Evolutionary conservation across 768 basidiomycete species (phyloP).

Genomic region (Tulasnella sp.): DNA sequence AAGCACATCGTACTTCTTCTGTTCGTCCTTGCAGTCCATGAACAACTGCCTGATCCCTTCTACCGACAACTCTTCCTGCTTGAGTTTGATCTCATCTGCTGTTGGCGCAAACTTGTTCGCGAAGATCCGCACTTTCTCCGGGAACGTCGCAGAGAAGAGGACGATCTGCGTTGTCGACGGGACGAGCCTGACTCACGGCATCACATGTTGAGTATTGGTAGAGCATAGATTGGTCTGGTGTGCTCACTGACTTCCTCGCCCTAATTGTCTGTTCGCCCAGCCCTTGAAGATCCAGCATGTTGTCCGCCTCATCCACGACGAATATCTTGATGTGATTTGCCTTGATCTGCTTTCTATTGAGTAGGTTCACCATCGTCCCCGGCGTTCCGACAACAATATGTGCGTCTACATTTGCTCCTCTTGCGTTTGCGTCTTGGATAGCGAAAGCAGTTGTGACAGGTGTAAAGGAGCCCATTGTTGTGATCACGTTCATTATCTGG

Average conservation of each 20-base stretch:
- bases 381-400: constrained; percentile 95
- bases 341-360: constrained; percentile 69
- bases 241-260: constrained; percentile 71
- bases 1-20: constrained; percentile 91
- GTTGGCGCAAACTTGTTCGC: constrained; percentile 86
- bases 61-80: constrained; percentile 86
- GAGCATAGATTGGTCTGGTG: too few species aligned
- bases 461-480: constrained; percentile 92
- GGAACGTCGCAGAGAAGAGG: constrained; percentile 97
- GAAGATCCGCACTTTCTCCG: constrained; percentile 83
- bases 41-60: constrained; percentile 95
- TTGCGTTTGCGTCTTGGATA: constrained; percentile 58
- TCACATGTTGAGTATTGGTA: too few species aligned
- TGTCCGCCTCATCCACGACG: constrained; percentile 96
- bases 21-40: constrained; percentile 87
- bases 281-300: constrained; percentile 93
- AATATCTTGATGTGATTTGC: constrained; percentile 75
- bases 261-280: constrained; percentile 86
- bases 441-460: constrained; percentile 89
- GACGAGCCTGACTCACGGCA: constrained; percentile 6
- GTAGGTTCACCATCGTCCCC: constrained; percentile 84
- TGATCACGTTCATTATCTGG: constrained; percentile 93
- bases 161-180: constrained; percentile 52
- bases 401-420: constrained; percentile 44
- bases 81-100: constrained; percentile 93